These are phyloP conservation scores for Boehmeria nivea DNA, from an alignment of 306 rosid genomes.

Conservation along the genomic window DNA sequence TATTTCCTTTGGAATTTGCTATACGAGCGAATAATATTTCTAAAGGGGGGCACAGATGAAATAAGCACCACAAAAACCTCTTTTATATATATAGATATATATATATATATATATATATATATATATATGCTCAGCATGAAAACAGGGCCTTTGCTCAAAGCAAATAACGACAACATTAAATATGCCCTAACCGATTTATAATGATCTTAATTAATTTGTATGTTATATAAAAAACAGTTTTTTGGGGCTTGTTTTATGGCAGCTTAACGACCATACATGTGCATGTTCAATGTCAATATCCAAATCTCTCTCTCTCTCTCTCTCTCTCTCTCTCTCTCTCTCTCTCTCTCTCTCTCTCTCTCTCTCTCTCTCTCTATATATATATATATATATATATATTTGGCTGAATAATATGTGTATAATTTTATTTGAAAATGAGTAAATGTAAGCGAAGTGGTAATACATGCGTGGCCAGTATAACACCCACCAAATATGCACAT, in stretches of 20 bases:
- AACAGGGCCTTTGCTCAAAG: constrained; percentile 1
- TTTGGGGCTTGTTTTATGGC: constrained; percentile 3
- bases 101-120: no score
- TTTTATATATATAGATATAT: no score
- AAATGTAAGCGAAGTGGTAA: constrained; percentile 1
- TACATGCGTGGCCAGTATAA: constrained; percentile 4
- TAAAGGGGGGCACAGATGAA: no score
- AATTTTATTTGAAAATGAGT: neutral
- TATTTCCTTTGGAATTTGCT: no score
- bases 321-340: neutral
- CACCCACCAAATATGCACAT: constrained; percentile 11
- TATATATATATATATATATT: neutral
- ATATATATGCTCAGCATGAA: no score
- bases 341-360: neutral
- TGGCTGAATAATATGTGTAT: neutral
- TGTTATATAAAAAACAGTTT: neutral
- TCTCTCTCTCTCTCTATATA: neutral
- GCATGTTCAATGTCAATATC: no score
- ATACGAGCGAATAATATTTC: no score
- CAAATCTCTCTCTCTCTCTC: neutral
- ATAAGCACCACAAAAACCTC: no score
- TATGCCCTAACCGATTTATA: neutral
- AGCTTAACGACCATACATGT: constrained; percentile 22
- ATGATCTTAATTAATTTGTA: neutral
- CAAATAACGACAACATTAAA: constrained; percentile 11